Base-by-base conservation (phyloP, 352 stramenopile species). In the Achlya hypogyna region DNA sequence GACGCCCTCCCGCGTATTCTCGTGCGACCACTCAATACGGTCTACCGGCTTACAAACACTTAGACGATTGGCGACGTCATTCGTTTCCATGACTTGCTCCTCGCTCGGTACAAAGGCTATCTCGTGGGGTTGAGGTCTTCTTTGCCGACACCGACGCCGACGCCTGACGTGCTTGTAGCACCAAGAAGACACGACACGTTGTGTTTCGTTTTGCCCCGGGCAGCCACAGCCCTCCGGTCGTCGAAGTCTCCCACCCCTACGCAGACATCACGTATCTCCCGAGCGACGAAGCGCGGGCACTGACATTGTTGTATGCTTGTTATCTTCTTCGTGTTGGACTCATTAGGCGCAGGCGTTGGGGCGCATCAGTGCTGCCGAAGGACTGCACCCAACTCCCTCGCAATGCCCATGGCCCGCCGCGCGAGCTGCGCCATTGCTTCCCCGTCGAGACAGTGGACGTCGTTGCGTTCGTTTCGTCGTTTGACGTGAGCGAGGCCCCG, bases 21-120 rank as follows among this genome's bases (percentile, higher is more conserved):
- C 28, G 60, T 67, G 18, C 34, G 42, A n/a, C 38, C 18, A 29
- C 22, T 63, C 9, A 18, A 40, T 18, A 62, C 16, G 2, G 16
- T 54, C 20, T 25, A 23, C 16, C 22, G n/a, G 18, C 23, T 58
- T 12, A 53, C 12, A 6, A 27, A 12, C 9, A 52, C 52, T 9
- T 53, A 67, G 60, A 35, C 12, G 5, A 58, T 67, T 28, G 60
- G 60, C 18, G 60, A 67, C 31, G 32, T 67, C 45, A 9, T 67
- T 28, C 60, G 60, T 3, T 34, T 67, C 25, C 60, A 67, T 27
- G 59, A 58, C n/a, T 22, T 67, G 12, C 2, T 38, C 3, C 2
- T 67, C 6, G 22, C 22, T 12, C 18, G 28, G 9, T 67, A 67
- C 32, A 38, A 67, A 5, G 32, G 34, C 32, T 16, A 59, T 18